Evolutionary conservation across 202 grass and related monocot genomes (phyloP).

Genomic region (Carex sylvatica): DNA sequence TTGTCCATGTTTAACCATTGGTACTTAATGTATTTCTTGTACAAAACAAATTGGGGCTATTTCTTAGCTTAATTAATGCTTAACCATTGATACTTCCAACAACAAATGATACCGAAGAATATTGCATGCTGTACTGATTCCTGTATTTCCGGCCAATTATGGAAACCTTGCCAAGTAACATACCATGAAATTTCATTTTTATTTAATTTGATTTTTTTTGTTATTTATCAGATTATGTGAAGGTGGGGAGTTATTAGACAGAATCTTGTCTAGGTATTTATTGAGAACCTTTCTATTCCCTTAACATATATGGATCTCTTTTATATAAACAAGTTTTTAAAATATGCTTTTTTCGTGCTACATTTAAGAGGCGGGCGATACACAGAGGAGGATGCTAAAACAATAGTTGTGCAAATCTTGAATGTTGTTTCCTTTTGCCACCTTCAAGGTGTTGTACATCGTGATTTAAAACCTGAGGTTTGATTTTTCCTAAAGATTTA

Average conservation of each 20-base stretch:
- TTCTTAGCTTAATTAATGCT: not conserved
- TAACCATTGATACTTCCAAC: not conserved
- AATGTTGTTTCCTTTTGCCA: slow-evolving; percentile 96
- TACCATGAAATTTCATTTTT: slow-evolving; percentile 21
- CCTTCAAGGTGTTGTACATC: slow-evolving; percentile 96
- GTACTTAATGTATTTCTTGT: not conserved
- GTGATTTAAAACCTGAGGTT: slow-evolving; percentile 99
- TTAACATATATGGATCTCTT: not conserved
- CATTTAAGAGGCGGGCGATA: slow-evolving; percentile 84
- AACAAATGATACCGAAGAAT: not conserved
- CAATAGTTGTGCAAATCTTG: slow-evolving; percentile 87
- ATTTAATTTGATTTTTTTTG: slow-evolving; percentile 33
- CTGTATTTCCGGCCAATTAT: not conserved
- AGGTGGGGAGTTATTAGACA: slow-evolving; percentile 94
- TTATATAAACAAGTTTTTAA: slow-evolving; percentile 22
- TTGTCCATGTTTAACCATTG: slow-evolving; percentile 4
- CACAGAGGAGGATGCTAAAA: slow-evolving; percentile 82
- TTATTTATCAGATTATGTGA: slow-evolving; percentile 73
- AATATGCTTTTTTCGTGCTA: slow-evolving; percentile 30
- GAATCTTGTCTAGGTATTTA: slow-evolving; percentile 87
- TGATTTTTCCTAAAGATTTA: slow-evolving; percentile 19
- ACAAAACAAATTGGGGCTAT: not conserved
- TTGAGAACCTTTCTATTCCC: slow-evolving; percentile 25
- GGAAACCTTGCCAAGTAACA: not conserved
- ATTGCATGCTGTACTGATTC: not conserved